Evolutionary conservation across 2,329 filamentous ascomycete species (phyloP).

Genomic region (Chaetomiaceae sp.): DNA sequence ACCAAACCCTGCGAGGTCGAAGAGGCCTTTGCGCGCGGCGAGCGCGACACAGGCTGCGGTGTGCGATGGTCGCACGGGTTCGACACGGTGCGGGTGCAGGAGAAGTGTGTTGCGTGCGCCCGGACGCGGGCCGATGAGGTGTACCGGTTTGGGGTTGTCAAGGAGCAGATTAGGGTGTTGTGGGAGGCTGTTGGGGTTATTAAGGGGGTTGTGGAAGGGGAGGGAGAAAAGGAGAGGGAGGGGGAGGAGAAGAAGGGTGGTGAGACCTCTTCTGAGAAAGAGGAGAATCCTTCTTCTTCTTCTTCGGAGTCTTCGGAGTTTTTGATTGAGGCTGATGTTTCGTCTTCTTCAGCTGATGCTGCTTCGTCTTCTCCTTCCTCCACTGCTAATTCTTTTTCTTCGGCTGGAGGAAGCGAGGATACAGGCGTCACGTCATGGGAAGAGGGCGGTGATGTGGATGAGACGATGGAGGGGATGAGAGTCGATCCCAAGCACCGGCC

Average conservation of each 20-base stretch:
- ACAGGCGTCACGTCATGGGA: not conserved
- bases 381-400: not conserved
- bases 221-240: not conserved
- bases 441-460: not conserved
- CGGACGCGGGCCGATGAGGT: not conserved
- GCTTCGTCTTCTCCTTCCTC: not conserved
- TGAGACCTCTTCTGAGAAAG: no score
- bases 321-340: no score
- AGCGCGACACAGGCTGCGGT: constrained; percentile 18
- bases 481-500: constrained; percentile 8
- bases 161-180: constrained; percentile 15
- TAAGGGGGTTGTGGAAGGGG: not conserved
- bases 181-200: constrained; percentile 13
- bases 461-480: constrained; percentile 10
- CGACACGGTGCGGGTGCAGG: constrained; percentile 17
- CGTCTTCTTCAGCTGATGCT: no score
- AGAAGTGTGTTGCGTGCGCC: constrained; percentile 19
- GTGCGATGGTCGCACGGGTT: constrained; percentile 20
- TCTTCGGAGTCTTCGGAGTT: not conserved
- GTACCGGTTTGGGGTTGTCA: constrained; percentile 15
- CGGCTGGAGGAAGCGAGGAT: not conserved
- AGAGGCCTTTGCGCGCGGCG: constrained; percentile 16
- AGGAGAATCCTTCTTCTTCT: not conserved
- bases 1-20: constrained; percentile 19
- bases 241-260: not conserved